Percentiles rank a stretch among this genome's conserved stretches.
These are phyloP conservation scores for Torulaspora microellipsoides DNA, from an alignment of 805 yeast genomes.

Conservation along the genomic window DNA sequence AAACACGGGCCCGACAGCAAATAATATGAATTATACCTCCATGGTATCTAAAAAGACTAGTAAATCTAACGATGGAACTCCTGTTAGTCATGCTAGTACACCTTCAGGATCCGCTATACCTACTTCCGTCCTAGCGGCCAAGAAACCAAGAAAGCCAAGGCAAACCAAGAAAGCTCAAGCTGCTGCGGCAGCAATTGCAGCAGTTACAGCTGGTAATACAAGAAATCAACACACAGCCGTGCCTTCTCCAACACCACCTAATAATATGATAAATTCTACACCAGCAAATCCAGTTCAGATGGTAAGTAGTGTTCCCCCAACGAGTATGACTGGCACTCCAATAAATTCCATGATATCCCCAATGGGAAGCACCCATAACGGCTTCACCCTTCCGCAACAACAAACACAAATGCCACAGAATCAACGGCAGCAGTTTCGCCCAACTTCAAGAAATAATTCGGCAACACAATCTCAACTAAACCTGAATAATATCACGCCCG, in stretches of 20 bases:
- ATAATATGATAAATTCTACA: constrained; percentile 4
- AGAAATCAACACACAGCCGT: constrained; percentile 5
- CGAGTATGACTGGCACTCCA: constrained; percentile 22
- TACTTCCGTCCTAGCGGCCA: constrained; percentile 14
- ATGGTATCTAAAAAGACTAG: constrained; percentile 5
- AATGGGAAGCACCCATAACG: constrained; percentile 7
- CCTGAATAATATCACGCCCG: constrained; percentile 22
- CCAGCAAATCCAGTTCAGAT: constrained; percentile 17
- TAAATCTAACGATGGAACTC: constrained; percentile 19
- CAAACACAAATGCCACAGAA: constrained; percentile 8
- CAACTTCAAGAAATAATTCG: constrained; percentile 4
- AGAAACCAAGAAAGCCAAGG: constrained; percentile 31
- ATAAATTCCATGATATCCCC: constrained; percentile 23
- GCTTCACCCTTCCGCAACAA: constrained; percentile 5
- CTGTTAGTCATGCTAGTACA: constrained; percentile 14
- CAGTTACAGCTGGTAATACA: constrained; percentile 2
- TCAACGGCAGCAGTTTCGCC: constrained; percentile 8
- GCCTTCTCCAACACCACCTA: constrained; percentile 8
- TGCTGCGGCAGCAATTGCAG: constrained; percentile 5
- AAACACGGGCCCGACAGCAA: neutral
- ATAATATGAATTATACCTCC: constrained; percentile 1
- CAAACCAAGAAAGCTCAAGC: constrained; percentile 17
- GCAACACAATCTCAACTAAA: constrained; percentile 11
- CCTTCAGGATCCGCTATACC: constrained; percentile 13
- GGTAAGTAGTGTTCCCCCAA: constrained; percentile 20